Evolutionary conservation across 768 basidiomycete species (phyloP), one percentile per base, ranked within the genome.

Genomic region (Tulasnella sp.): DNA sequence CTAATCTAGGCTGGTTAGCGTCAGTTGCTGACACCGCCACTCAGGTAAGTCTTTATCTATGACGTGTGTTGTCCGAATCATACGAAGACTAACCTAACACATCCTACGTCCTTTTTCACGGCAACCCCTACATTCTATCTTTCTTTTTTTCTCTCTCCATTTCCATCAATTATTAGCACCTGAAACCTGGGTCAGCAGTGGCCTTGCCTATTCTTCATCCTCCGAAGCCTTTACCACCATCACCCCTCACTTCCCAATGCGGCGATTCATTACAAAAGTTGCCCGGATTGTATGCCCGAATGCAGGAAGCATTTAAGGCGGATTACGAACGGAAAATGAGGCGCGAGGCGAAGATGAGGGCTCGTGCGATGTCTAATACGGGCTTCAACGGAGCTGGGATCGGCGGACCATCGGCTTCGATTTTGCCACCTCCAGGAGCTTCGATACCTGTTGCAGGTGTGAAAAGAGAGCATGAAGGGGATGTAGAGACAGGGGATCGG

Each of bases 371-470:
- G 71, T 72, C 71, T 71, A 31, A 22, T 37, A 42, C 72, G n/a
- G 25, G 34, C 12, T 39, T 37, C 39, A 37, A 49, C 45, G 49
- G 45, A 14, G 36, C 73, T 19, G 54, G 37, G 49, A 45, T 38
- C 52, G 49, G 54, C 36, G 73, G 52, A 34, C 73, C 73, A 25
- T 31, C 52, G 37, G 37, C 37, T 17, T 42, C 36, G 22, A 37
- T 70, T 70, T n/a, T 70, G 17, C 58, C 42, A n/a, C 45, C 73
- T 31, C 73, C 73, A 17, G 52, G 52, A 37, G 73, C 52, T 22
- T 52, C 73, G 5, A 36, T 58, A 34, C 73, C 73, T 74, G 73
- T 74, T 38, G 73, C 73, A 14, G 73, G 73, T 25, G 73, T 58
- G 3, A 74, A 74, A 29, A 45, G 73, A 22, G 73, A 58, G 31